Percentiles rank a stretch among this genome's conserved stretches.
Evolutionary conservation across 495 filamentous ascomycete genomes (phyloP).

Genomic region (Hyaloscypha bicolor): DNA sequence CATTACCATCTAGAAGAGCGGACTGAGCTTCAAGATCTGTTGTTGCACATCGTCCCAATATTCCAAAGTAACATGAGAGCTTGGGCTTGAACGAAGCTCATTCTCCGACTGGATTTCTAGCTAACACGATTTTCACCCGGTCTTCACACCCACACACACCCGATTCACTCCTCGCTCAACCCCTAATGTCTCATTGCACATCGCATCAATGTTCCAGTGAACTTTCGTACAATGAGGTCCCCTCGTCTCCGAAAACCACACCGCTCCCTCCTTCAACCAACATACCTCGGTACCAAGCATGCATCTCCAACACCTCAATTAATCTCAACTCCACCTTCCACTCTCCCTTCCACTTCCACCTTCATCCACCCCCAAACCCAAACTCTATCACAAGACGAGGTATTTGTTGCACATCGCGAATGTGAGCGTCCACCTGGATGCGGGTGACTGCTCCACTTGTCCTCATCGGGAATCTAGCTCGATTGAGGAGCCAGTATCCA

Average conservation of each 20-base stretch:
- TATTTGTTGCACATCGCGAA: constrained; percentile 2
- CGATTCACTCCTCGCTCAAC: not conserved
- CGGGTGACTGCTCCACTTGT: not conserved
- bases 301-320: no score
- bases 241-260: not conserved
- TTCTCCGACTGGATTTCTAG: no score
- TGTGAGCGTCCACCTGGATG: not conserved
- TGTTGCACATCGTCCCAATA: no score
- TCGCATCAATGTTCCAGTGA: not conserved
- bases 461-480: not conserved
- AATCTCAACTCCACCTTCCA: not conserved
- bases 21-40: not conserved
- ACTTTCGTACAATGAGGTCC: not conserved
- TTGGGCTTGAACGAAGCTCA: no score
- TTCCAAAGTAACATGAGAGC: no score
- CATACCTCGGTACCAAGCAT: no score
- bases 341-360: not conserved
- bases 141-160: not conserved
- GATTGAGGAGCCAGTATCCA: not conserved
- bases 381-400: not conserved
- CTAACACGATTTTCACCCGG: not conserved
- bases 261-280: no score
- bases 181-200: not conserved
- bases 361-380: not conserved
- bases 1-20: not conserved